Percentiles rank a stretch among this genome's conserved stretches.
phyloP scores from a whole-genome alignment of 2,329 filamentous ascomycete genomes.

The Colletotrichum agaves region DNA sequence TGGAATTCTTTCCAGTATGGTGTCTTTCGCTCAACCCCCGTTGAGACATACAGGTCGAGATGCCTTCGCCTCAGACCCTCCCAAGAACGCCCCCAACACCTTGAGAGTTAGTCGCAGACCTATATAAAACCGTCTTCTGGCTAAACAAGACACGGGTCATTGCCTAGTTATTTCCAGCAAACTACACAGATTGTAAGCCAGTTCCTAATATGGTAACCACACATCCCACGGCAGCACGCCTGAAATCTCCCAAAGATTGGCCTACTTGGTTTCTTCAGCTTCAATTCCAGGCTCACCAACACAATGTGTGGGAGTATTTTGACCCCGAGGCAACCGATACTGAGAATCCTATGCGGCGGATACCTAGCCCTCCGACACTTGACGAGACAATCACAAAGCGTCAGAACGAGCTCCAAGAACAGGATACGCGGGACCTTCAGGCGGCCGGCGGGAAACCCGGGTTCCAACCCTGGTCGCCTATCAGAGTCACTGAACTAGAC shows the following conservation, averaged over 20 bases:
- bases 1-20: too few species aligned
- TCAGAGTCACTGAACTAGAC: background rate
- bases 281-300: background rate
- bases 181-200: too few species aligned
- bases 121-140: too few species aligned
- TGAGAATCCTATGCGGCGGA: background rate
- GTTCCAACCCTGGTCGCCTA: background rate
- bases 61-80: too few species aligned
- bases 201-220: too few species aligned
- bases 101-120: too few species aligned
- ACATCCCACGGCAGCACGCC: background rate
- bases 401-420: background rate
- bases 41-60: too few species aligned
- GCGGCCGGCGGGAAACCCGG: background rate
- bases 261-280: background rate
- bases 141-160: too few species aligned
- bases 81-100: too few species aligned
- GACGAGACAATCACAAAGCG: background rate
- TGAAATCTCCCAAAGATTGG: background rate
- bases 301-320: background rate
- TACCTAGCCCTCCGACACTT: background rate
- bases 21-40: too few species aligned
- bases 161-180: too few species aligned
- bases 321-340: background rate
- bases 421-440: background rate